Base-by-base conservation (phyloP, 2,329 filamentous ascomycete genomes). In the Exophiala sideris region DNA sequence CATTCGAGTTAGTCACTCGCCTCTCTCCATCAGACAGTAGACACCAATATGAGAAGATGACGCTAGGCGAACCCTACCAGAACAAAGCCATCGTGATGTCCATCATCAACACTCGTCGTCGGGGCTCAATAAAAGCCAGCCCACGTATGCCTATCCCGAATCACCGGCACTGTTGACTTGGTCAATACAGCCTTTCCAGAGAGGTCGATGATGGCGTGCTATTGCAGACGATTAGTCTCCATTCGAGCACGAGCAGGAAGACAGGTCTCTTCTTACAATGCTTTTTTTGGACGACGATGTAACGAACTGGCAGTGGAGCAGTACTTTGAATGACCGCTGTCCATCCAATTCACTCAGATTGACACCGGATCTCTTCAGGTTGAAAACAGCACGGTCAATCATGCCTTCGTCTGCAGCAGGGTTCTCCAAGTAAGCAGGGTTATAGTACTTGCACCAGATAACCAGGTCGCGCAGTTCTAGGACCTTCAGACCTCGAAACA, bases 391-490 rank as follows among this genome's bases (percentile, higher is more conserved):
- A 47, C 57, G 46, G 8, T 34, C 46, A 14, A 56, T 38, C 56
- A 58, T 61, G 33, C 35, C 36, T 29, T 58, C 58, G 36, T 61
- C 58, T 11, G 46, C 48, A 41, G 41, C 39, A 7, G 48, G 42
- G 18, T 44, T 52, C 40, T 58, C 38, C 3, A 57, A 46, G 42
- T 54, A 52, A 16, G 33, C 36, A 8, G 53, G 45, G 14, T 57
- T 50, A 50, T 57, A 51, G 47, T 57, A 59, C 39, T 47, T 49
- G 45, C 57, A 59, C 57, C 57, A 59, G 29, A 57, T 44, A 3
- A 46, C 49, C 24, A 59, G 50, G 18, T 57, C 57, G 1, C 49
- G 39, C 20, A 59, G 36, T 36, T 59, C 57, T 34, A 57, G 18
- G 5, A 42, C 42, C 42, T 41, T 41, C 47, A 59, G 35, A 2